Percentiles rank a stretch among this genome's conserved stretches.
phyloP scores from a whole-genome alignment of 2,329 filamentous ascomycete species.

The Epichloe aotearoae region DNA sequence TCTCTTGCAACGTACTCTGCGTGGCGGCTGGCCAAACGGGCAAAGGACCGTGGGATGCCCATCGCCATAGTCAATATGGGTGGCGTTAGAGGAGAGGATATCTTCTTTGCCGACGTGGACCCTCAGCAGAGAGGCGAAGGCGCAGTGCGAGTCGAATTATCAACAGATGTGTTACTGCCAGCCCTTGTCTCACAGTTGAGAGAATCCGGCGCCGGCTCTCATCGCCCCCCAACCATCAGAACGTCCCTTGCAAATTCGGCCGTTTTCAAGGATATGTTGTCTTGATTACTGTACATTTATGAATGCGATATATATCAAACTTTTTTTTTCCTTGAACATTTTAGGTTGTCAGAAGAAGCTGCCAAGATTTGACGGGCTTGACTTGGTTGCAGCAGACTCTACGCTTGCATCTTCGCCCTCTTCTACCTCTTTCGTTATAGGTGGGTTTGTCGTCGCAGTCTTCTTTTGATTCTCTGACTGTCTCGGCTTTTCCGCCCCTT shows the following conservation, averaged over 20 bases:
- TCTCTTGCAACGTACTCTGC: slow-evolving; percentile 92
- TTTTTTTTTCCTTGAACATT: neutral
- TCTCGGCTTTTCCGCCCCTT: slow-evolving; percentile 9
- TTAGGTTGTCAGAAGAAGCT: slow-evolving; percentile 35
- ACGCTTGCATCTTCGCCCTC: slow-evolving; percentile 2
- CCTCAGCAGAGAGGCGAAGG: slow-evolving; percentile 34
- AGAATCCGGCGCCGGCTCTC: slow-evolving; percentile 7
- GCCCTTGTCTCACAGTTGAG: slow-evolving; percentile 39
- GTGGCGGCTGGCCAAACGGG: slow-evolving; percentile 76
- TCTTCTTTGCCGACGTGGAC: slow-evolving; percentile 48
- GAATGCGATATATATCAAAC: slow-evolving; percentile 5
- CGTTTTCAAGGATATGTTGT: slow-evolving; percentile 48
- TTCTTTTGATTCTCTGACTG: neutral
- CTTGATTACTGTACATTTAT: slow-evolving; percentile 24
- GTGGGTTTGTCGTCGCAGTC: slow-evolving; percentile 1
- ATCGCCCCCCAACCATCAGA: neutral
- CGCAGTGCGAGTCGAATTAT: slow-evolving; percentile 43
- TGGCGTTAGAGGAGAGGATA: slow-evolving; percentile 69
- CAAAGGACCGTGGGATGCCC: slow-evolving; percentile 69
- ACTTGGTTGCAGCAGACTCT: slow-evolving; percentile 12
- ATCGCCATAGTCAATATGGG: slow-evolving; percentile 81
- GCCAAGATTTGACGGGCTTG: slow-evolving; percentile 23
- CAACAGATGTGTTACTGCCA: slow-evolving; percentile 45
- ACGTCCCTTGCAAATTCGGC: slow-evolving; percentile 1
- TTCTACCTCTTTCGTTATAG: slow-evolving; percentile 4